Conservation (phyloP, 1,284 basidiomycete species). For the Inonotus hispidus region DNA sequence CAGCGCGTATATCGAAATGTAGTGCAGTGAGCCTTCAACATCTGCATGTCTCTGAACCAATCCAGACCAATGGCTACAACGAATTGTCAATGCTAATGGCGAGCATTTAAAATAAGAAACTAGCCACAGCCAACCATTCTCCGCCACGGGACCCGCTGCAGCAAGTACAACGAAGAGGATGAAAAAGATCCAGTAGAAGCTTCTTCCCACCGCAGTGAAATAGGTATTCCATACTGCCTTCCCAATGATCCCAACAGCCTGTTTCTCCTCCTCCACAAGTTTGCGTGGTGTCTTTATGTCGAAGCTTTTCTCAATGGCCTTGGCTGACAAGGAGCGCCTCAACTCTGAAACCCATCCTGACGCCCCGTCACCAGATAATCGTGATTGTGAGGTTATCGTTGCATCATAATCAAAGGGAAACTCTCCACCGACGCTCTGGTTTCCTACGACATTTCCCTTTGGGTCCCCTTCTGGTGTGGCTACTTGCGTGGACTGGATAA, state of each 20-base stretch:
- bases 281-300: conserved; percentile 72
- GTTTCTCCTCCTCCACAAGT: conserved; percentile 87
- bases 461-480: conserved; percentile 37
- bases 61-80: conserved; percentile 59
- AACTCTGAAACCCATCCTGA: conserved; percentile 22
- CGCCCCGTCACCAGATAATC: conserved; percentile 28
- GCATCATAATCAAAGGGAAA: conserved; percentile 22
- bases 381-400: conserved; percentile 19
- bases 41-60: conserved; percentile 33
- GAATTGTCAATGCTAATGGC: conserved; percentile 15
- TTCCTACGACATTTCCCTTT: conserved; percentile 33
- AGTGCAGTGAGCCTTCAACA: conserved; percentile 56
- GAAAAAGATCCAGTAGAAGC: conserved; percentile 72
- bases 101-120: conserved; percentile 20
- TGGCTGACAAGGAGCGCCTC: conserved; percentile 26
- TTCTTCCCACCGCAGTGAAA: conserved; percentile 62
- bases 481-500: conserved; percentile 49
- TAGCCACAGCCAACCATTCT: conserved; percentile 80
- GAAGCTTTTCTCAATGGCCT: conserved; percentile 38
- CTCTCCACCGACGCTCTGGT: conserved; percentile 29
- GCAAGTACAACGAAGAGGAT: conserved; percentile 51
- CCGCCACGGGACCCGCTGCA: conserved; percentile 69
- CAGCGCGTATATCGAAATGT: conserved; percentile 71
- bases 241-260: conserved; percentile 79
- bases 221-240: conserved; percentile 80